Conservation (phyloP, 78 protist species). For the Chrysochromulina parva region DNA sequence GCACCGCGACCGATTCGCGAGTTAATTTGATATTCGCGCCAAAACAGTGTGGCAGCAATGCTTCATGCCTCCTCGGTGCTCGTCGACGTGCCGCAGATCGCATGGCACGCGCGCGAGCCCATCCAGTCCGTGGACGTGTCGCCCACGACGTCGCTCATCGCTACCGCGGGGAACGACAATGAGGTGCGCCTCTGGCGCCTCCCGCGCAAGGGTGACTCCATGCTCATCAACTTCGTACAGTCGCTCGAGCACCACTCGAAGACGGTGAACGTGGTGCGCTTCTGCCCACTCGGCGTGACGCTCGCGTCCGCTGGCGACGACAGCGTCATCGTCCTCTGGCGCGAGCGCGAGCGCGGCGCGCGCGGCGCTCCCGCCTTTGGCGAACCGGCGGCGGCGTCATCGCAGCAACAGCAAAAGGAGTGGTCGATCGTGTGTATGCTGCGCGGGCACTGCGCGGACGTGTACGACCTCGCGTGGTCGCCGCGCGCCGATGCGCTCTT, state of each 20-base stretch:
- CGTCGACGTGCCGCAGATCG: neutral
- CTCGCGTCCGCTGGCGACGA: slow-evolving; percentile 59
- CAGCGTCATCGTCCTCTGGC: slow-evolving; percentile 45
- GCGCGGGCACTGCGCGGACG: slow-evolving; percentile 46
- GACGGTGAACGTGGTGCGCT: slow-evolving; percentile 63
- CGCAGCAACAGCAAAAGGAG: no score
- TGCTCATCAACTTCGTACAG: neutral
- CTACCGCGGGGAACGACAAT: neutral
- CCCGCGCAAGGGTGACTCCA: neutral
- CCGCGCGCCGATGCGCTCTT: neutral
- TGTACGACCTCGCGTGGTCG: slow-evolving; percentile 63
- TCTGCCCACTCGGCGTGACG: slow-evolving; percentile 36
- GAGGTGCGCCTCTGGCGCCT: neutral
- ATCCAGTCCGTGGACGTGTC: neutral
- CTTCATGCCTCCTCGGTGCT: no score
- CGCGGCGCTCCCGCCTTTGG: no score
- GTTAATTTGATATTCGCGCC: no score
- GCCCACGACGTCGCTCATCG: neutral
- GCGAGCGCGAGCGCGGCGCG: neutral
- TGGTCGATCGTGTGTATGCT: neutral
- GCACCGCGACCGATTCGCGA: no score
- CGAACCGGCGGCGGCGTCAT: no score
- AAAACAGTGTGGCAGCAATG: no score
- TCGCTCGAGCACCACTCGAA: neutral
- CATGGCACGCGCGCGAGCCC: slow-evolving; percentile 14